Conservation (phyloP, 306 rosid species). For the Trifolium fragiferum region DNA sequence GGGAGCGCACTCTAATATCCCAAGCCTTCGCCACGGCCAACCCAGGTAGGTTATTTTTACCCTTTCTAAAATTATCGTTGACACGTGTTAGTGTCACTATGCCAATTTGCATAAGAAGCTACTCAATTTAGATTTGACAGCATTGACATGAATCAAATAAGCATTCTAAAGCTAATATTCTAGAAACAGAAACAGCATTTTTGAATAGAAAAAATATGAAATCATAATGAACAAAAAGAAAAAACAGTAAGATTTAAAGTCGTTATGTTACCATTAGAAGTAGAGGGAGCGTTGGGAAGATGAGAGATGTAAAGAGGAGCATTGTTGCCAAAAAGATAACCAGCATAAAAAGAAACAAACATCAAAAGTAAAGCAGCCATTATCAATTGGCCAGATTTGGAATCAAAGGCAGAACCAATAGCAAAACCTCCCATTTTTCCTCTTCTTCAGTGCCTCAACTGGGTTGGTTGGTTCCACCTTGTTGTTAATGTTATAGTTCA, state of each 20-base stretch:
- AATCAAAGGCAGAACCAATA: conserved; percentile 60
- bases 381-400: conserved; percentile 67
- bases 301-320: conserved; percentile 72
- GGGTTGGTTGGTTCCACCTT: too few relatives aligned
- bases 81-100: too few relatives aligned
- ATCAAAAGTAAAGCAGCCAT: conserved; percentile 61
- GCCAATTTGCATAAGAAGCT: too few relatives aligned
- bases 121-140: conserved; percentile 12
- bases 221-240: background rate
- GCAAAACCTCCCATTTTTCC: conserved; percentile 43
- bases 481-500: too few relatives aligned
- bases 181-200: too few relatives aligned
- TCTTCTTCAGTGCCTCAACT: background rate
- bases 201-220: background rate
- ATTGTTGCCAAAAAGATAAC: conserved; percentile 70
- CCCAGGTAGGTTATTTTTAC: too few relatives aligned
- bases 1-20: too few relatives aligned
- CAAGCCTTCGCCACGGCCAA: too few relatives aligned
- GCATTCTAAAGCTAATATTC: too few relatives aligned
- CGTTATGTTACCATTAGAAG: conserved; percentile 33
- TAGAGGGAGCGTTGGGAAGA: conserved; percentile 15
- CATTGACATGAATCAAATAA: background rate
- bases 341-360: conserved; percentile 72
- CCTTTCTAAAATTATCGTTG: too few relatives aligned
- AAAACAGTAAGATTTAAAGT: too few relatives aligned